Evolutionary conservation across 2,329 filamentous ascomycete genomes (phyloP), one percentile per base, ranked within the genome.

Genomic region (Pseudocercospora cruenta): DNA sequence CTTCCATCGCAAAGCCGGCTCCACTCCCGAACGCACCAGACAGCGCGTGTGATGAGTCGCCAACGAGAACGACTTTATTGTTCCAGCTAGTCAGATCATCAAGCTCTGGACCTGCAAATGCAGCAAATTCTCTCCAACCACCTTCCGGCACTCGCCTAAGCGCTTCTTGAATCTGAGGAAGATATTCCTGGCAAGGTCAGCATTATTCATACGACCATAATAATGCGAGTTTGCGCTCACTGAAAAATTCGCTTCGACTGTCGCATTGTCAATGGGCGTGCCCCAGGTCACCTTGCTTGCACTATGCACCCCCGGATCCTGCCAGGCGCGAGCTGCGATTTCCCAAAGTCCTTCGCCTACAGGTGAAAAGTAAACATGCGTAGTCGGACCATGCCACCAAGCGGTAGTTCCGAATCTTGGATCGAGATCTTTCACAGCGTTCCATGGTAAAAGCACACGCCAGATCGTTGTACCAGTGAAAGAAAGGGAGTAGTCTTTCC

Each of bases 11-110:
- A 65, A 82, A 82, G 0, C 78, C 81, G 4, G 82, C 81, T 0
- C 82, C 81, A 3, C 80, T 81, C 0, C 82, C 81, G 0, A 85
- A 70, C 9, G 69, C 69, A 19, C 69, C 69, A 16, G 67, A 69
- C 4, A 70, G 63, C n/a, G 69, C 83, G 71, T 87, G 85, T 1
- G 84, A 86, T 0, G 84, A 81, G 68, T 87, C 85, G 8, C 85
- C 85, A 0, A 87, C 80, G 3, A 87, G 78, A 5, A 82, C 85
- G 2, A 86, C 70, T 60, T 80, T 81, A 49, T 80, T 74, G 24
- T 63, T 39, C 76, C 80, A 84, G 2, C 75, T 79, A 1, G 73
- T 80, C 3, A 84, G 72, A 1, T 73, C 74, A 7, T 77, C 67
- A 19, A 84, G 69, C 39, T 82, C 79, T 0, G 82, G 82, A 0